phyloP scores from a whole-genome alignment of 371 early-diverging fungal species.

The Syncephalastrum monosporum region DNA sequence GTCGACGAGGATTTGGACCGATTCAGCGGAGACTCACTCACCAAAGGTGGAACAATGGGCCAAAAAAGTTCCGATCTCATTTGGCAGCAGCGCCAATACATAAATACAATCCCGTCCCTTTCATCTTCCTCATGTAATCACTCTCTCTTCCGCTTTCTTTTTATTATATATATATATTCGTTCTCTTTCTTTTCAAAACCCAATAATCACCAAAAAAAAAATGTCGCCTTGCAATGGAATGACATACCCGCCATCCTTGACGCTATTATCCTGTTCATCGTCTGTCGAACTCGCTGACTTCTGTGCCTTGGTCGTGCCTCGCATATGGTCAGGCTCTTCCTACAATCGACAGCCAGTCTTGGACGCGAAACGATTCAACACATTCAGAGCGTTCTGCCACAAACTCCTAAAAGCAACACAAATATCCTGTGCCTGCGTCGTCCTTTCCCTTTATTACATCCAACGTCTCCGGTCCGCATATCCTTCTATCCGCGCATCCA shows the following conservation, averaged over 20 bases:
- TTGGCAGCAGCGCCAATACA: conserved; percentile 3
- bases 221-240: neutral
- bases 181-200: conserved; percentile 7
- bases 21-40: too few relatives aligned
- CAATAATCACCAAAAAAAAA: conserved; percentile 5
- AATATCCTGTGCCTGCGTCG: conserved; percentile 41
- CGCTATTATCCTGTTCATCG: conserved; percentile 25
- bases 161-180: neutral
- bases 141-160: conserved; percentile 2
- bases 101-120: conserved; percentile 9
- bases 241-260: conserved; percentile 2
- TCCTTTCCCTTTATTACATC: conserved; percentile 43
- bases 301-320: conserved; percentile 45
- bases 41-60: too few relatives aligned
- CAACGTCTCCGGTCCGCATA: conserved; percentile 36
- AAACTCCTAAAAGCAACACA: conserved; percentile 54
- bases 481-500: conserved; percentile 39
- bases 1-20: too few relatives aligned
- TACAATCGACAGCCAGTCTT: conserved; percentile 14
- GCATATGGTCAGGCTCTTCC: conserved; percentile 43
- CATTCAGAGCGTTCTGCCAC: conserved; percentile 47
- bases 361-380: conserved; percentile 31
- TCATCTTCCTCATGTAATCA: conserved; percentile 5
- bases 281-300: conserved; percentile 41
- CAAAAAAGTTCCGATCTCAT: conserved; percentile 10